phyloP scores from a whole-genome alignment of 2,329 filamentous ascomycete genomes.

The Sphaceloma murrayae region DNA sequence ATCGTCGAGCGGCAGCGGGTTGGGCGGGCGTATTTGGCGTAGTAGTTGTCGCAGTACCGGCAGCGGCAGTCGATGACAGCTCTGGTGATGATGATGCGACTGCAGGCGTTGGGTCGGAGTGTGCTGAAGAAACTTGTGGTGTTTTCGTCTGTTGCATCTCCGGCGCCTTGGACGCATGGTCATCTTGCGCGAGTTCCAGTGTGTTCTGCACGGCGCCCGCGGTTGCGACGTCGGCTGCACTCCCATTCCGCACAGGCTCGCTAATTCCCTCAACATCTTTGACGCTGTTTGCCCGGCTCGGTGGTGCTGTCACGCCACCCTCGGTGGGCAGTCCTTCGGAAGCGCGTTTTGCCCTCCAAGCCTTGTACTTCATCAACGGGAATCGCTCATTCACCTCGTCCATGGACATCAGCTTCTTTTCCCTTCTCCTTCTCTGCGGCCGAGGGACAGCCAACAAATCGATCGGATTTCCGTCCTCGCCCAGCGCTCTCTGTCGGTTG shows the following conservation, averaged over 20 bases:
- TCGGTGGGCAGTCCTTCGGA: conserved; percentile 72
- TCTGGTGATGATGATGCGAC: conserved; percentile 20
- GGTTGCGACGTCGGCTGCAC: conserved; percentile 19
- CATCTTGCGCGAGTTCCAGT: conserved; percentile 33
- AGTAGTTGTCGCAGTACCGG: conserved; percentile 22
- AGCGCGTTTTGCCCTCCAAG: conserved; percentile 76
- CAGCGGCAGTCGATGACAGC: neutral
- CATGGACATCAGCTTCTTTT: conserved; percentile 99
- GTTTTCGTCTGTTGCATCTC: conserved; percentile 5
- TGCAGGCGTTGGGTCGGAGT: neutral
- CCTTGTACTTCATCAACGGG: conserved; percentile 91
- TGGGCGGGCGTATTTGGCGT: conserved; percentile 24
- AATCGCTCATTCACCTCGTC: conserved; percentile 98
- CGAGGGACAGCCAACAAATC: conserved; percentile 77
- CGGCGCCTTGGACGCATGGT: conserved; percentile 36
- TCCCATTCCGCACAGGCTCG: conserved; percentile 16
- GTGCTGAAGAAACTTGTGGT: conserved; percentile 5
- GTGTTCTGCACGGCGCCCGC: conserved; percentile 26
- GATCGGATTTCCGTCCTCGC: conserved; percentile 74
- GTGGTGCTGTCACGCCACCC: conserved; percentile 69
- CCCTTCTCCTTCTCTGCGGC: conserved; percentile 73
- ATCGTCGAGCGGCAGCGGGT: neutral
- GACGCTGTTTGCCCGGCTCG: conserved; percentile 64
- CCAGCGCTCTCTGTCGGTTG: conserved; percentile 66
- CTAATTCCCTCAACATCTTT: conserved; percentile 49